These are phyloP conservation scores for Hippophae gyantsensis DNA, from an alignment of 306 rosid genomes.

Conservation along the genomic window DNA sequence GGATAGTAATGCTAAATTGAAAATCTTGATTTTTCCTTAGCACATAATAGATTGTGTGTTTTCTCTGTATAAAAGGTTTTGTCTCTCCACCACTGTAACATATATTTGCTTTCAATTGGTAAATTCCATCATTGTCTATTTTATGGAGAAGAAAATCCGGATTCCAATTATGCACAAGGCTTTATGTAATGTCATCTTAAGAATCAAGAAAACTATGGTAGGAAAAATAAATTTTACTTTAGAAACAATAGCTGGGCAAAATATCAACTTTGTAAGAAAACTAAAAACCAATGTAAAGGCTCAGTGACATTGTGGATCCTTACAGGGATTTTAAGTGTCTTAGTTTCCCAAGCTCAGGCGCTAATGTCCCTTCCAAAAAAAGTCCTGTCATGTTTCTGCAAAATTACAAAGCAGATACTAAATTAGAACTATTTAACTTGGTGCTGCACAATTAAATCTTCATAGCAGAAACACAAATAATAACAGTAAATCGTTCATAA, in stretches of 20 bases:
- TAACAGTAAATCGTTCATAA: not conserved
- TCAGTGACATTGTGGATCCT: constrained; percentile 17
- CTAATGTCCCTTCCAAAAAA: constrained; percentile 67
- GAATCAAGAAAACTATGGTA: not conserved
- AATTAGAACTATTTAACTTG: constrained; percentile 1
- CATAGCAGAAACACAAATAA: not conserved
- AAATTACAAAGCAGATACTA: constrained; percentile 15
- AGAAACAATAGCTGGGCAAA: constrained; percentile 3
- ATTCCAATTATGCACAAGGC: not conserved
- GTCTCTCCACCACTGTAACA: no score
- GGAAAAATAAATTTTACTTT: not conserved
- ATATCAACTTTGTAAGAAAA: not conserved
- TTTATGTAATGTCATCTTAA: not conserved
- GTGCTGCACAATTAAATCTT: not conserved
- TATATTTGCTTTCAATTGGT: no score
- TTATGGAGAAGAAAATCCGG: not conserved
- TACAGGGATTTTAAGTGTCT: constrained; percentile 56
- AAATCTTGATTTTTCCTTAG: no score
- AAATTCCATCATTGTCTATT: no score
- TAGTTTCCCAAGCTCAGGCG: constrained; percentile 79
- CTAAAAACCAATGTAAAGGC: not conserved
- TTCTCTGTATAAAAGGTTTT: no score
- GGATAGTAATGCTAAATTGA: no score
- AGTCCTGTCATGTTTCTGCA: constrained; percentile 59
- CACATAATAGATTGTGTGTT: no score